A percentile compares a stretch with the other conserved stretches of the same genome.
Conservation (phyloP, 257 asterid genomes). For the Solanum tacnaense region DNA sequence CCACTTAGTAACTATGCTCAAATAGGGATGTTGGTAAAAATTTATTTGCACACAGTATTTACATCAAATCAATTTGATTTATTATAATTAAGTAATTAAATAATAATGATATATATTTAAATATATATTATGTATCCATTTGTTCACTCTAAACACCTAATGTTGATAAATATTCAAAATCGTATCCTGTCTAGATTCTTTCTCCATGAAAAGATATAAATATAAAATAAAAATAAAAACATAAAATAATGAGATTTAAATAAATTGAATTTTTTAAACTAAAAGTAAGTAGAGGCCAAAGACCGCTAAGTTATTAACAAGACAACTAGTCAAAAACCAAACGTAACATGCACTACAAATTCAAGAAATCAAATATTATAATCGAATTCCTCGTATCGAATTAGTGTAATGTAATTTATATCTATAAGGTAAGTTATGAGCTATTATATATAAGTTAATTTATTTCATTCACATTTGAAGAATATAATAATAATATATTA, state of each 20-base stretch:
- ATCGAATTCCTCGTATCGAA: background rate
- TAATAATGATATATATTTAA: too few relatives aligned
- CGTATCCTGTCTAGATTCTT: background rate
- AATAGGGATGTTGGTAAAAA: too few relatives aligned
- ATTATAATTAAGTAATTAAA: background rate
- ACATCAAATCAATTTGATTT: background rate
- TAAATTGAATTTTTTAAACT: background rate
- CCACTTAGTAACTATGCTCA: background rate
- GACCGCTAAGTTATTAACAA: background rate
- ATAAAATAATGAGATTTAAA: background rate
- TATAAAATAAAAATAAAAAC: too few relatives aligned
- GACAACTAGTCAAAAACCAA: background rate
- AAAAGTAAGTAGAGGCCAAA: background rate
- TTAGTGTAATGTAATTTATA: background rate
- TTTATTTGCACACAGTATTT: background rate
- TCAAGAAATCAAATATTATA: background rate
- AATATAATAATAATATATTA: too few relatives aligned
- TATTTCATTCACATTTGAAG: accelerated
- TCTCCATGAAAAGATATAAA: background rate
- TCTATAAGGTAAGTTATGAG: background rate
- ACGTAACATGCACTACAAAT: background rate
- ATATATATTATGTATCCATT: too few relatives aligned
- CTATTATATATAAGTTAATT: too few relatives aligned
- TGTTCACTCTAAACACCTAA: background rate
- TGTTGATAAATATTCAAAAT: background rate